Evolutionary conservation across 352 stramenopile species (phyloP).

Genomic region (Globisporangium spiculum): DNA sequence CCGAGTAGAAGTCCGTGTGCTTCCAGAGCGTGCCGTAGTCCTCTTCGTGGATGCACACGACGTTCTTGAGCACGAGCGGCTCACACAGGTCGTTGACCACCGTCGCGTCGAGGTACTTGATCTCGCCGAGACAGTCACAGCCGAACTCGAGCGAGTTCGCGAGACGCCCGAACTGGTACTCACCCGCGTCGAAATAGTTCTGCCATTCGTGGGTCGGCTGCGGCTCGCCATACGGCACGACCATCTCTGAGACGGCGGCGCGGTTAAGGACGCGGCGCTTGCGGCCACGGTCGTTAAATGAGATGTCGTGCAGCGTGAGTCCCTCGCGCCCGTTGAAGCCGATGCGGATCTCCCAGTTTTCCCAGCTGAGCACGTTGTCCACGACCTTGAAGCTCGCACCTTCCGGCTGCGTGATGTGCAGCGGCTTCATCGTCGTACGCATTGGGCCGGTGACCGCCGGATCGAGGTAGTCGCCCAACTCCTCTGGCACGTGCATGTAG

Average conservation of each 20-base stretch:
- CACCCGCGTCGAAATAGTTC: conserved; percentile 85
- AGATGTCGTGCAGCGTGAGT: conserved; percentile 69
- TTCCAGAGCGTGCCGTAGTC: conserved; percentile 80
- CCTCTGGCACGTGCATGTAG: conserved; percentile 43
- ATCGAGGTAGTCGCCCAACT: conserved; percentile 45
- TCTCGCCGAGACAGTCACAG: conserved; percentile 82
- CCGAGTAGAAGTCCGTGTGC: conserved; percentile 47
- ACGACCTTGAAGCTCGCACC: conserved; percentile 71
- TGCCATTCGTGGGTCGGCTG: conserved; percentile 69
- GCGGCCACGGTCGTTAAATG: conserved; percentile 36
- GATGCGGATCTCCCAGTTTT: conserved; percentile 79
- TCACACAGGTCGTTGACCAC: conserved; percentile 54
- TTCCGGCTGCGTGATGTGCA: conserved; percentile 73
- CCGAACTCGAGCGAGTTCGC: conserved; percentile 77
- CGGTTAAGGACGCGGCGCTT: conserved; percentile 65
- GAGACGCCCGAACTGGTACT: conserved; percentile 77
- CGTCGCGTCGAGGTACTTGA: conserved; percentile 80
- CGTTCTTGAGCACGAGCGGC: conserved; percentile 57
- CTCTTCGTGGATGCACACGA: conserved; percentile 84
- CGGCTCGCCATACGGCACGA: conserved; percentile 81
- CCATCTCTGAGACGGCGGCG: conserved; percentile 79
- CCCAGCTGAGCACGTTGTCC: conserved; percentile 68
- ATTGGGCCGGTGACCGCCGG: conserved; percentile 35
- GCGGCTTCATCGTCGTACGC: conserved; percentile 49
- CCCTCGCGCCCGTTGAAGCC: conserved; percentile 84